Evolutionary conservation across 495 filamentous ascomycete genomes (phyloP).

Genomic region (Choiromyces venosus): DNA sequence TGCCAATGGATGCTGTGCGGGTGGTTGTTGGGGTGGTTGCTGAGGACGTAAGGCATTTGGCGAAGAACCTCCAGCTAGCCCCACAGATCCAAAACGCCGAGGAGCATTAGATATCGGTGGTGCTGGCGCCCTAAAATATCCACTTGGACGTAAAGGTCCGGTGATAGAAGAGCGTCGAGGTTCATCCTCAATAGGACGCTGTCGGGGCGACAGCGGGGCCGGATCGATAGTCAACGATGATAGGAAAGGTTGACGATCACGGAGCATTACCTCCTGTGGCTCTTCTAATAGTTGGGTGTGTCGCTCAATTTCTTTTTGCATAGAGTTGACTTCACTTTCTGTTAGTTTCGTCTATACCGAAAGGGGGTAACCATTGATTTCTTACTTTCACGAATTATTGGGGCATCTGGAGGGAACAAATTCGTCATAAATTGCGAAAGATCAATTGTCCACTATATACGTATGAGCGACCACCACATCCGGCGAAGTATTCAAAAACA

Average conservation of each 20-base stretch:
- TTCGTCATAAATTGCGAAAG: slow-evolving; percentile 44
- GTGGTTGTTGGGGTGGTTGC: slow-evolving; percentile 59
- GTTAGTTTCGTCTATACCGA: slow-evolving; percentile 23
- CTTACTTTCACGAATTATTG: slow-evolving; percentile 60
- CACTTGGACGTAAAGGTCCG: slow-evolving; percentile 39
- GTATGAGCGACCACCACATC: slow-evolving; percentile 31
- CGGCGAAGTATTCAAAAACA: slow-evolving; percentile 15
- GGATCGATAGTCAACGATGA: slow-evolving; percentile 64
- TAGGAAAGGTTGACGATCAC: slow-evolving; percentile 67
- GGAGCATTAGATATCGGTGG: slow-evolving; percentile 71
- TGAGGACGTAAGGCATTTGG: slow-evolving; percentile 67
- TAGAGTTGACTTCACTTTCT: slow-evolving; percentile 56
- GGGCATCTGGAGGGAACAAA: slow-evolving; percentile 47
- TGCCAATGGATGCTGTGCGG: slow-evolving; percentile 69
- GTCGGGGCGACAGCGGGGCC: slow-evolving; percentile 84
- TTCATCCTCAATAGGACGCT: slow-evolving; percentile 83
- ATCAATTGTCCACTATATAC: slow-evolving; percentile 44
- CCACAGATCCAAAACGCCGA: slow-evolving; percentile 79
- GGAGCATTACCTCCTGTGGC: slow-evolving; percentile 66
- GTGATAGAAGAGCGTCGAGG: slow-evolving; percentile 59
- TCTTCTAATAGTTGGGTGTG: slow-evolving; percentile 80
- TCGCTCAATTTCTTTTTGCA: slow-evolving; percentile 80
- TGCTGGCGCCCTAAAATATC: slow-evolving; percentile 60
- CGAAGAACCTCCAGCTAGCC: slow-evolving; percentile 63
- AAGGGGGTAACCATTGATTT: slow-evolving; percentile 16